Conservation (phyloP, 1,284 basidiomycete species). For the Thelephora terrestris region DNA sequence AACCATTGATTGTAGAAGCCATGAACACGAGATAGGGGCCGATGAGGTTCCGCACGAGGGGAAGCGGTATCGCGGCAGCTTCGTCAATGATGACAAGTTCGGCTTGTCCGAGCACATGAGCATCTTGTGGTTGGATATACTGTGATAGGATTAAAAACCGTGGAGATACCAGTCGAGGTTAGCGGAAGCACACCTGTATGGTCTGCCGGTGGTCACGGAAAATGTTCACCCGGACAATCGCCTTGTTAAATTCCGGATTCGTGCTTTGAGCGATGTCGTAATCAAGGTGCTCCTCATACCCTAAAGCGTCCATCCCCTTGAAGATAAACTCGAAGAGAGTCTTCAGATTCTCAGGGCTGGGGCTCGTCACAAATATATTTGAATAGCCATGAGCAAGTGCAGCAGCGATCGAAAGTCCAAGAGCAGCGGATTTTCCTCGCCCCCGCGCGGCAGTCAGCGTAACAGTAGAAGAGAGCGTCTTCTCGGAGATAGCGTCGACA, state of each 20-base stretch:
- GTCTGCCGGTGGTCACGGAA: conserved; percentile 92
- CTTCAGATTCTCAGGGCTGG: conserved; percentile 95
- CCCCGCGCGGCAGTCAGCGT: conserved; percentile 92
- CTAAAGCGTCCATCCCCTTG: conserved; percentile 91
- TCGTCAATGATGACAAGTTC: conserved; percentile 98
- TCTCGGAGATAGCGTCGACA: conserved; percentile 85
- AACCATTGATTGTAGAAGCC: conserved; percentile 98
- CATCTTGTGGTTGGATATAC: conserved; percentile 98
- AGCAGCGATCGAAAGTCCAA: conserved; percentile 90
- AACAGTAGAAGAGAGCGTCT: conserved; percentile 91
- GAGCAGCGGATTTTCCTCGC: conserved; percentile 92
- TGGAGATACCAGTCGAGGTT: neutral
- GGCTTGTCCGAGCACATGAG: conserved; percentile 94
- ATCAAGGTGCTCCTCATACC: conserved; percentile 96
- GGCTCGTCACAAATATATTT: conserved; percentile 98
- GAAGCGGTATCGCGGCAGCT: conserved; percentile 95
- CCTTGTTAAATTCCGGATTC: conserved; percentile 91
- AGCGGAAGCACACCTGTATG: conserved; percentile 57
- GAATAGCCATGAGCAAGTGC: conserved; percentile 93
- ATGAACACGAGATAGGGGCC: conserved; percentile 98
- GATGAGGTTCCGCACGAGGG: conserved; percentile 89
- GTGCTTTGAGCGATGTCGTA: conserved; percentile 95
- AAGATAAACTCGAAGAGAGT: conserved; percentile 98
- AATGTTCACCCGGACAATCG: conserved; percentile 92
- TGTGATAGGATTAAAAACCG: conserved; percentile 21